These are phyloP conservation scores for Arthrinium phaeospermum DNA, from an alignment of 2,329 filamentous ascomycete species.

Conservation along the genomic window DNA sequence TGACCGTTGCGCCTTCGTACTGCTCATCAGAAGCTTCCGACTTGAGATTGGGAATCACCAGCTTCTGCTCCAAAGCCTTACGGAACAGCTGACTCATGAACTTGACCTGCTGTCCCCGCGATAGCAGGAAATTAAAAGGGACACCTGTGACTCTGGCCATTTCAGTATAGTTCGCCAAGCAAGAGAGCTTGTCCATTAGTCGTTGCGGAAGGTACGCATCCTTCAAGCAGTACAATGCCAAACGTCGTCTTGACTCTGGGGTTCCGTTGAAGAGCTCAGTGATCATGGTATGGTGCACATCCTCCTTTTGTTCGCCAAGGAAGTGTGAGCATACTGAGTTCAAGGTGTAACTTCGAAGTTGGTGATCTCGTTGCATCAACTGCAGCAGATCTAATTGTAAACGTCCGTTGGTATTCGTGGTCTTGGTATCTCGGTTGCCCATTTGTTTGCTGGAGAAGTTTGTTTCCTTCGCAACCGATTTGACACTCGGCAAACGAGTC, in stretches of 20 bases:
- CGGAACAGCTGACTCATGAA: constrained; percentile 97
- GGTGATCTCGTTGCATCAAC: constrained; percentile 91
- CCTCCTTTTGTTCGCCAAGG: constrained; percentile 95
- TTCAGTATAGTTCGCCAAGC: constrained; percentile 98
- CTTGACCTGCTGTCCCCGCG: constrained; percentile 94
- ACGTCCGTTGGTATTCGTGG: constrained; percentile 92
- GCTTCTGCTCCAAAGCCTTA: constrained; percentile 89
- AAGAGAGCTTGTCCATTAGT: constrained; percentile 96
- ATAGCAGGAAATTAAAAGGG: constrained; percentile 91
- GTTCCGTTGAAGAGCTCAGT: constrained; percentile 98
- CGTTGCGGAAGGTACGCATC: constrained; percentile 95
- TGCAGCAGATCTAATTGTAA: constrained; percentile 95
- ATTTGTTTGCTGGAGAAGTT: constrained; percentile 98
- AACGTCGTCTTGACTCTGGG: constrained; percentile 84
- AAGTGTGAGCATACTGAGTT: constrained; percentile 97
- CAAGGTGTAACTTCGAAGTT: constrained; percentile 93
- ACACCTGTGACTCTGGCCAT: constrained; percentile 99
- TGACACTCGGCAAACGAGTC: constrained; percentile 76
- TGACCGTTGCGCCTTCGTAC: constrained; percentile 97
- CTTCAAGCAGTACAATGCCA: constrained; percentile 96
- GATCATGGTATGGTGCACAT: constrained; percentile 99
- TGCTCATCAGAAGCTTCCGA: constrained; percentile 79
- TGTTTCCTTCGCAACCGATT: constrained; percentile 75
- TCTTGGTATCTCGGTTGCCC: constrained; percentile 92
- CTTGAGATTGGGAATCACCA: constrained; percentile 89